Base-by-base conservation (phyloP, 2,329 filamentous ascomycete genomes). In the Trichoderma sp. region DNA sequence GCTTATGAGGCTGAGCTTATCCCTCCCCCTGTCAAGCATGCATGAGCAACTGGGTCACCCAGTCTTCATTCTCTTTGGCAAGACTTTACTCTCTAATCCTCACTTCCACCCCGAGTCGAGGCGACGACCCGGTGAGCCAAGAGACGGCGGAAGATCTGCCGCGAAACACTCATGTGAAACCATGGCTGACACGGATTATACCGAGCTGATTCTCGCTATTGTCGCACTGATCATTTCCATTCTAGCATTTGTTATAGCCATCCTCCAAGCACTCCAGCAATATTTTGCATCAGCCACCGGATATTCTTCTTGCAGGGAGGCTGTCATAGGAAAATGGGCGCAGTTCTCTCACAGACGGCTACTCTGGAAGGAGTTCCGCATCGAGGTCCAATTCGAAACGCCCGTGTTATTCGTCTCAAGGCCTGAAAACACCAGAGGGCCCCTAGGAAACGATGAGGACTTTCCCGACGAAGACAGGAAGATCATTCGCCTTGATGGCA, bases 141-240 rank as follows among this genome's bases (percentile, higher is more conserved):
- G 12, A n/a, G 30, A 21, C 5, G 21, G 10, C 7, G 34, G 21
- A 28, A 39, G 19, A 34, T 2, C 10, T 28, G 17, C 15, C 9
- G 34, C 34, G 14, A 52, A n/a, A 9, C 28, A 3, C 28, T 52
- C 47, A 14, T 19, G 7, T 39, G 19, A 34, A 15, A 39, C 30
- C n/a, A 54, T 54, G 51, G 34, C 51, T 39, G 19, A 28, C 21
- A 54, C 51, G 4, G 51, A 54, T 21, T 39, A 54, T 15, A 55
- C 52, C 17, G 52, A 55, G 52, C 52, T 55, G 19, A 55, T 55
- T 55, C 30, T 55, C 24, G 52, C 52, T n/a, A 17, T 55, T 55
- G 52, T 55, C 5, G 52, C 52, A 24, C 21, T 55, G 14, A 55
- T 55, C 34, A 55, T 41, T 17, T 55, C 52, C 17, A 39, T 55